A percentile compares a stretch with the other conserved stretches of the same genome.
Conservation (phyloP, 2,329 filamentous ascomycete genomes). For the Orbilia javanica region DNA sequence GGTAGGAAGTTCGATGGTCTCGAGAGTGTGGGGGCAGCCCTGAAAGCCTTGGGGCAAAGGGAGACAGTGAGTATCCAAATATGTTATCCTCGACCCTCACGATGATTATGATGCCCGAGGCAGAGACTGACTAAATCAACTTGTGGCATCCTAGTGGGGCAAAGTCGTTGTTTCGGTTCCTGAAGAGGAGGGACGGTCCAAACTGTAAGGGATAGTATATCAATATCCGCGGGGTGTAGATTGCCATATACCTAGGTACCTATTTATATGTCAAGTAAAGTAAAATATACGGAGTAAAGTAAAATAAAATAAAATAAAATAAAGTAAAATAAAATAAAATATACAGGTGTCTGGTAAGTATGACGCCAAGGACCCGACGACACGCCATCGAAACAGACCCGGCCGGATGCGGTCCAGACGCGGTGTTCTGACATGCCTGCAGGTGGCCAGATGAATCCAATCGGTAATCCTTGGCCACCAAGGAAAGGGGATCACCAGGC, state of each 20-base stretch:
- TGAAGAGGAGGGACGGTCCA: slow-evolving; percentile 71
- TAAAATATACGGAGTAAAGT: too few species aligned
- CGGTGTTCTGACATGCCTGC: not conserved
- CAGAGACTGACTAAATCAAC: not conserved
- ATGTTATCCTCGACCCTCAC: not conserved
- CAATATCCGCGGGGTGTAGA: not conserved
- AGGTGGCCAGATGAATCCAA: slow-evolving; percentile 6
- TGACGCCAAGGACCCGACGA: not conserved
- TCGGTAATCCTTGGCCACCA: slow-evolving; percentile 7
- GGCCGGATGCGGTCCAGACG: not conserved
- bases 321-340: too few species aligned
- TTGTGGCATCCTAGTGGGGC: slow-evolving; percentile 73
- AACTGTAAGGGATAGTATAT: slow-evolving; percentile 7
- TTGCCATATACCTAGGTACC: too few species aligned
- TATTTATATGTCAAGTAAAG: too few species aligned
- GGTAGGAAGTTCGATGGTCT: slow-evolving; percentile 86
- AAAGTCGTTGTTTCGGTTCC: slow-evolving; percentile 93
- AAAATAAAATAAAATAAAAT: too few species aligned
- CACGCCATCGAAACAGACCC: not conserved
- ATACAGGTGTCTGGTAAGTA: not conserved
- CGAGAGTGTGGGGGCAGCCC: slow-evolving; percentile 80
- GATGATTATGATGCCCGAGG: not conserved
- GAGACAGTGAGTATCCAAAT: slow-evolving; percentile 70
- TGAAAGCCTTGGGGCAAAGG: slow-evolving; percentile 81
- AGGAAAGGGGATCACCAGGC: slow-evolving; percentile 11